Evolutionary conservation across 495 filamentous ascomycete genomes (phyloP), one percentile per base, ranked within the genome.

Genomic region (Aspergillus kassunensis): DNA sequence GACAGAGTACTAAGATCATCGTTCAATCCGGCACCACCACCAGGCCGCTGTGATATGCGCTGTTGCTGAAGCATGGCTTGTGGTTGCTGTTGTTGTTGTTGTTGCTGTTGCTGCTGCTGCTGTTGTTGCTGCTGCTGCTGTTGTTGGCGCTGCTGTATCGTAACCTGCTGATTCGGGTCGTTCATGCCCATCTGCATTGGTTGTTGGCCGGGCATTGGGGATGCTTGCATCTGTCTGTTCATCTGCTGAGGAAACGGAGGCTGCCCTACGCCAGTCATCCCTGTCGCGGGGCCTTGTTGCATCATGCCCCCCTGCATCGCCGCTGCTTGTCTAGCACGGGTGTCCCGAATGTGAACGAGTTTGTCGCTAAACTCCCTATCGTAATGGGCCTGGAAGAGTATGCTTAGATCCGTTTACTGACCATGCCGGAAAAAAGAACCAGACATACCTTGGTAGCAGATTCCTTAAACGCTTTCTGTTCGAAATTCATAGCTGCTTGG

Each of bases 181-280:
- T 72, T 75, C 64, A 76, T 75, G 16, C 68, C 72, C 73, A 74
- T 75, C 29, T 58, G 54, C 65, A 73, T 69, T 21, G 65, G 68
- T 39, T 72, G 71, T 45, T 71, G 74, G 29, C 60, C 65, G 3
- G 74, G 66, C 31, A 81, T 68, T 3, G 74, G 75, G 7, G 79
- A 80, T 0, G 76, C 57, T 51, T 81, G 79, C 69, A 83, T 73
- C 25, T 56, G 74, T 8, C 68, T 72, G 47, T 75, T 79, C 57
- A 83, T 67, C 37, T 81, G 81, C 12, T 72, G 74, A 6, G 74
- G 69, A 44, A 82, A 81, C 21, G 58, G 67, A 11, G 63, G 61
- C 46, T 73, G 75, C 48, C 66, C 69, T 4, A 63, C 60, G n/a
- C 66, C 65, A 25, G 60, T 49, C 51, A 69, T 66, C 6, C 53